A percentile compares a stretch with the other conserved stretches of the same genome.
Conservation (phyloP, 2,329 filamentous ascomycete genomes). For the Pseudopyricularia cyperi region DNA sequence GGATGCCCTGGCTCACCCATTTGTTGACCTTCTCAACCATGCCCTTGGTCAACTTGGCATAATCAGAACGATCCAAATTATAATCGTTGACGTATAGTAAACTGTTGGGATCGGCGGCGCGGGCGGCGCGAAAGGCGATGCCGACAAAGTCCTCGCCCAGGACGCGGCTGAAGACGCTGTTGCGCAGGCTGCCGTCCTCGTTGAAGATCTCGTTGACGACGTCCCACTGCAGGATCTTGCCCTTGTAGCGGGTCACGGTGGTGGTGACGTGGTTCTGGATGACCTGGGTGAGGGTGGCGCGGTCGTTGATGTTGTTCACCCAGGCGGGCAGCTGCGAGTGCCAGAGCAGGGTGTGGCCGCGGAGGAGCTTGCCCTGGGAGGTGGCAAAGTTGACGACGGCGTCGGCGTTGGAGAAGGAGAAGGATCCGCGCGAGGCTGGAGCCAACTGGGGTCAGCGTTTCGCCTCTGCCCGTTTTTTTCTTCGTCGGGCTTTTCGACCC, state of each 20-base stretch:
- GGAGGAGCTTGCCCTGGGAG: constrained; percentile 24
- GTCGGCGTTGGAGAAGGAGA: constrained; percentile 39
- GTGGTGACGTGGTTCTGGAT: constrained; percentile 47
- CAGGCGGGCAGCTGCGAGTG: constrained; percentile 37
- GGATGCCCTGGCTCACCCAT: constrained; percentile 21
- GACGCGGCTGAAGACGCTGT: constrained; percentile 29
- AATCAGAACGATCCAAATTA: constrained; percentile 26
- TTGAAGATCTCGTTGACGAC: constrained; percentile 41
- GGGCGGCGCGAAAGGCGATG: constrained; percentile 33
- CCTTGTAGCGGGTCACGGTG: constrained; percentile 39
- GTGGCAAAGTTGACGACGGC: constrained; percentile 19
- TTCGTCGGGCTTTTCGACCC: neutral
- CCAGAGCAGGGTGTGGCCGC: constrained; percentile 39
- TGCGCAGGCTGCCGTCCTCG: constrained; percentile 32
- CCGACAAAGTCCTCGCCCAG: constrained; percentile 37
- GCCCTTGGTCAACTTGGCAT: constrained; percentile 18
- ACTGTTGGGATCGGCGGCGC: constrained; percentile 28
- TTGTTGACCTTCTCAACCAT: constrained; percentile 19
- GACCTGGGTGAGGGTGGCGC: constrained; percentile 35
- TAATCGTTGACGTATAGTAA: constrained; percentile 39
- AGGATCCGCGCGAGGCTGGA: constrained; percentile 18
- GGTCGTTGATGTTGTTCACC: constrained; percentile 37
- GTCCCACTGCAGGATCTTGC: constrained; percentile 37
- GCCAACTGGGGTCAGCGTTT: neutral
- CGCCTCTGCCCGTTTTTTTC: too few species aligned